Base-by-base conservation (phyloP, 176 grass and related monocot species). In the Alopecurus myosuroides region DNA sequence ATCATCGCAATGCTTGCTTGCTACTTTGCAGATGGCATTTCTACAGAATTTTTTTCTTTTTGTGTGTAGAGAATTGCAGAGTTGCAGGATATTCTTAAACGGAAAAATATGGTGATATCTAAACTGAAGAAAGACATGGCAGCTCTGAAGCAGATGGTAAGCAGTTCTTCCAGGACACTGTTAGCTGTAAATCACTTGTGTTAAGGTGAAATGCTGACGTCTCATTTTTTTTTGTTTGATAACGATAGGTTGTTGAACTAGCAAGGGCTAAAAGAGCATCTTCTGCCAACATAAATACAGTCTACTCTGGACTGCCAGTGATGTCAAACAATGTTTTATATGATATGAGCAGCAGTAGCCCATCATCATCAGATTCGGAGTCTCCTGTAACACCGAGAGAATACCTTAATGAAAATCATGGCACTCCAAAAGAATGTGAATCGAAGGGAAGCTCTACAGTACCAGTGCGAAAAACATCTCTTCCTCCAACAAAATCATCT, bases 241-340 rank as follows among this genome's bases (percentile, higher is more conserved):
- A 76, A 87, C 65, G 60, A 80, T 77, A 98, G 93, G 95, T 95
- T 66, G 44, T 93, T 78, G 95, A 93, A 85, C 53, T 98, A 42
- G 85, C 93, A 80, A 95, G 95, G 51, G 83, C 88, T 74, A 86
- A 87, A 88, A 85, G 93, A 82, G 29, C 40, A 80, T 92, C 89
- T 71, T 90, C 82, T 84, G 41, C 76, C 30, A 85, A 49, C 63
- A 76, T 82, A 60, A 74, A n/a, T 73, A 81, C 83, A 39, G 72
- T 69, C 30, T 68, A 63, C 61, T 73, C 65, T 70, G 86, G 83
- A 63, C 62, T 87, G 70, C 93, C 93, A 7, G 85, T 95, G 19
- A 95, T 98, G 93, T 76, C 93, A 80, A 92, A 88, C 73, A 98
- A 98, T 87, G 74, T 93, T 82, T 85, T 95, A 35, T 98, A 91